A percentile compares a stretch with the other conserved stretches of the same genome.
phyloP scores from a whole-genome alignment of 495 filamentous ascomycete genomes.

The Acidiella bohemica region DNA sequence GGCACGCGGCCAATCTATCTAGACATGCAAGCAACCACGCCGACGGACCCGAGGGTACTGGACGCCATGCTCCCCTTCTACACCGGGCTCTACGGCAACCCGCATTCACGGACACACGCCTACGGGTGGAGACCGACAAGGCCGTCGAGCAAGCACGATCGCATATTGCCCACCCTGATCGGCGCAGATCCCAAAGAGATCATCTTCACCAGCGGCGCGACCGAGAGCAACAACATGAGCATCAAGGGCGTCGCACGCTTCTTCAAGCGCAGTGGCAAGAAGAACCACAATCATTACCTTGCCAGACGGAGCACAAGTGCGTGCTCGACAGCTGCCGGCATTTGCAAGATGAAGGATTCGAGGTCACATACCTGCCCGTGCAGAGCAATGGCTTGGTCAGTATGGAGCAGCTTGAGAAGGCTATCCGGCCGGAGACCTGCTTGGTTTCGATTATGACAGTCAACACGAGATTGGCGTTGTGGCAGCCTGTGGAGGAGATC shows the following conservation, averaged over 20 bases:
- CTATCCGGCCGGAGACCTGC: constrained; percentile 79
- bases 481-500: constrained; percentile 85
- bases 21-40: constrained; percentile 98
- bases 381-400: constrained; percentile 69
- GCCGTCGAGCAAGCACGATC: constrained; percentile 75
- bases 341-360: constrained; percentile 90
- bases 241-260: constrained; percentile 96
- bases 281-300: constrained; percentile 85
- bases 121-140: constrained; percentile 97
- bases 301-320: constrained; percentile 98
- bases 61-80: constrained; percentile 95
- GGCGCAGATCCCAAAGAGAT: constrained; percentile 96
- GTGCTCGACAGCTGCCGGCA: constrained; percentile 93
- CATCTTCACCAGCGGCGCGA: constrained; percentile 89
- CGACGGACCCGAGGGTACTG: constrained; percentile 80
- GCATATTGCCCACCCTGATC: constrained; percentile 71
- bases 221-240: constrained; percentile 99
- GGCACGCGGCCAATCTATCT: constrained; percentile 91
- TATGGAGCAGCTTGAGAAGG: constrained; percentile 74
- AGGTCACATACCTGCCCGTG: constrained; percentile 90
- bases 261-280: constrained; percentile 83
- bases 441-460: constrained; percentile 97
- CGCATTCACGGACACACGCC: constrained; percentile 92
- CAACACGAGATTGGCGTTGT: constrained; percentile 98
- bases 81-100: constrained; percentile 90